phyloP scores from a whole-genome alignment of 2,329 filamentous ascomycete genomes.

The Botrytis galanthina region DNA sequence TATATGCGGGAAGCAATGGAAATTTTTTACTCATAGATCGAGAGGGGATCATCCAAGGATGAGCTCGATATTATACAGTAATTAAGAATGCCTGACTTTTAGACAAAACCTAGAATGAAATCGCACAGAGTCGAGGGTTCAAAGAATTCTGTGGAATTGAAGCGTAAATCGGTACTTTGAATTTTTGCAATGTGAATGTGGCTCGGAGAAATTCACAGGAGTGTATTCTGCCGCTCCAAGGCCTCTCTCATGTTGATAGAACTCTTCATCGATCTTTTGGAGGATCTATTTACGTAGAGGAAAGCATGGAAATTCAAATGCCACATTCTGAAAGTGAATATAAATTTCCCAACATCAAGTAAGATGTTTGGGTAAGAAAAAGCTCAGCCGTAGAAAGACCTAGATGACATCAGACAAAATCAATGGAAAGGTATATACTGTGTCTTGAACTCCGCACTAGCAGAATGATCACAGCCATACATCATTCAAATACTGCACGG shows the following conservation, averaged over 20 bases:
- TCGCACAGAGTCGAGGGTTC: fast-evolving
- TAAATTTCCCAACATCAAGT: background rate
- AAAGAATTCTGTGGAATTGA: fast-evolving
- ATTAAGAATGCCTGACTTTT: background rate
- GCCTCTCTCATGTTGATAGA: background rate
- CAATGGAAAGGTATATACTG: background rate
- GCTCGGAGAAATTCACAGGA: background rate
- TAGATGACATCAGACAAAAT: background rate
- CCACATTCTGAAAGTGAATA: fast-evolving
- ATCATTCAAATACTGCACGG: background rate
- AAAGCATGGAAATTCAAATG: background rate
- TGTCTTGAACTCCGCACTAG: background rate
- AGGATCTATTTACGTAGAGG: background rate
- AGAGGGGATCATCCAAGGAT: background rate
- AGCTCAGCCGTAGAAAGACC: background rate
- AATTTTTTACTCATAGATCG: fast-evolving
- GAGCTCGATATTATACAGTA: fast-evolving
- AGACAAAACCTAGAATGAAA: background rate
- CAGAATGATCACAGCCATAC: background rate
- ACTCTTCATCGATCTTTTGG: background rate
- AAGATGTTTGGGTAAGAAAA: background rate
- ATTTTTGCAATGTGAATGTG: background rate
- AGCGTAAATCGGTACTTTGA: background rate
- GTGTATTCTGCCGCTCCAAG: background rate
- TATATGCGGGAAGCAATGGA: fast-evolving